A percentile compares a stretch with the other conserved stretches of the same genome.
phyloP scores from a whole-genome alignment of 2,329 filamentous ascomycete species.

The Trichoderma sp. region DNA sequence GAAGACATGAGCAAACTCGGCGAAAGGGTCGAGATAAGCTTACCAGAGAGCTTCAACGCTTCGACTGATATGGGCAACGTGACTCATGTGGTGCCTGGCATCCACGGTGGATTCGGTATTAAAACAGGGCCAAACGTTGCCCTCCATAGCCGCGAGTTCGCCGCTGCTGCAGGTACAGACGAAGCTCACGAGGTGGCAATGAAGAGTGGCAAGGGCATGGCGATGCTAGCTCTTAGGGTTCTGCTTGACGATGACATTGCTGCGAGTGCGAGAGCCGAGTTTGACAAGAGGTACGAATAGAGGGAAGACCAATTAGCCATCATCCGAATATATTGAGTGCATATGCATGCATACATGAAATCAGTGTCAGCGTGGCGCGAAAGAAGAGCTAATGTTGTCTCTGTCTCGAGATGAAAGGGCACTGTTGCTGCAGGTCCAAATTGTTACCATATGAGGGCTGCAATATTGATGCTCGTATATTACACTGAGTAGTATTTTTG shows the following conservation, averaged over 20 bases:
- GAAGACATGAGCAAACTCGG: constrained; percentile 42
- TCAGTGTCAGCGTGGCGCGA: no score
- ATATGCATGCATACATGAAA: not conserved
- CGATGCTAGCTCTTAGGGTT: constrained; percentile 35
- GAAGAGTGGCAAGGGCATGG: constrained; percentile 45
- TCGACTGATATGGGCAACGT: constrained; percentile 55
- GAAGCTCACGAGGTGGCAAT: constrained; percentile 40
- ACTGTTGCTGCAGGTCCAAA: not conserved
- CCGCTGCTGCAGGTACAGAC: constrained; percentile 42
- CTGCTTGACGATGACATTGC: constrained; percentile 26
- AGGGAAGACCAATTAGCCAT: not conserved
- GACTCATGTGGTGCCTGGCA: constrained; percentile 43
- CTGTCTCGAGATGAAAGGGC: not conserved
- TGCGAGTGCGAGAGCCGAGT: constrained; percentile 22
- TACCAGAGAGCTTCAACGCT: constrained; percentile 37
- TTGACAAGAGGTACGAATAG: constrained; percentile 19
- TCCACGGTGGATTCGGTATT: constrained; percentile 49
- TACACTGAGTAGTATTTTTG: not conserved
- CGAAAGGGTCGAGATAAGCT: constrained; percentile 34
- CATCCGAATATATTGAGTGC: no score
- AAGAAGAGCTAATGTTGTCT: not conserved
- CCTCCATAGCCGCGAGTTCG: constrained; percentile 42
- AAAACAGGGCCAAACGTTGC: constrained; percentile 36
- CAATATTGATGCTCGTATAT: not conserved
- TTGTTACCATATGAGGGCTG: not conserved